A percentile compares a stretch with the other conserved stretches of the same genome.
Conservation (phyloP, 305 asterid species). For the Fraxinus greggii region DNA sequence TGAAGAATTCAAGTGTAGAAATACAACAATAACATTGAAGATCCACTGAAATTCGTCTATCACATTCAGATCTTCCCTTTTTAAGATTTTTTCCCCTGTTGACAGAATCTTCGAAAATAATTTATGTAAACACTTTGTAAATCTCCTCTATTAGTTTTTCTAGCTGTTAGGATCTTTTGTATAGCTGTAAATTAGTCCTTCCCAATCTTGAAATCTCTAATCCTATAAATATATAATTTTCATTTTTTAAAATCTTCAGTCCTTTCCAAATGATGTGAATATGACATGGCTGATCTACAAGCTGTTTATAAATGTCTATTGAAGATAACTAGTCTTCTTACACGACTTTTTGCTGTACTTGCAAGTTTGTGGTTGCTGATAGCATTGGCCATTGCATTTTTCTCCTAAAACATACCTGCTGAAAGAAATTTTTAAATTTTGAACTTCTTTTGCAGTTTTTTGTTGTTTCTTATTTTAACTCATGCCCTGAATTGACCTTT, state of each 20-base stretch:
- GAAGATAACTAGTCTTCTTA: neutral
- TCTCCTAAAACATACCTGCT: neutral
- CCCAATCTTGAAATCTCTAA: neutral
- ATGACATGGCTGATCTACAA: neutral
- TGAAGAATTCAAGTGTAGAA: neutral
- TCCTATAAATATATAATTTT: neutral
- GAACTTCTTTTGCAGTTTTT: constrained; percentile 13
- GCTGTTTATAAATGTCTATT: neutral
- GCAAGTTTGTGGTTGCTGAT: constrained; percentile 1
- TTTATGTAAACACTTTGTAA: neutral
- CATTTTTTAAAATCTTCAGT: neutral
- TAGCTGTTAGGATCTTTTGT: neutral
- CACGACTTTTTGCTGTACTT: neutral
- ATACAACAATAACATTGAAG: neutral
- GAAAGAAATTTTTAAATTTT: neutral
- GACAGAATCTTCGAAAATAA: neutral
- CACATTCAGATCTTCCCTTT: neutral
- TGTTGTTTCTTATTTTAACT: constrained; percentile 18
- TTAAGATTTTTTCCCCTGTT: neutral
- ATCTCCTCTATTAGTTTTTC: neutral
- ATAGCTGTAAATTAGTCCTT: neutral
- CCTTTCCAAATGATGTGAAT: neutral
- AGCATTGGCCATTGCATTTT: neutral
- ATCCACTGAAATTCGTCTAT: neutral
- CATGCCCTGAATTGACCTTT: constrained; percentile 43